A percentile compares a stretch with the other conserved stretches of the same genome.
Evolutionary conservation across 371 early-diverging fungal species (phyloP).

Genomic region (Syncephalastrum contaminatum): DNA sequence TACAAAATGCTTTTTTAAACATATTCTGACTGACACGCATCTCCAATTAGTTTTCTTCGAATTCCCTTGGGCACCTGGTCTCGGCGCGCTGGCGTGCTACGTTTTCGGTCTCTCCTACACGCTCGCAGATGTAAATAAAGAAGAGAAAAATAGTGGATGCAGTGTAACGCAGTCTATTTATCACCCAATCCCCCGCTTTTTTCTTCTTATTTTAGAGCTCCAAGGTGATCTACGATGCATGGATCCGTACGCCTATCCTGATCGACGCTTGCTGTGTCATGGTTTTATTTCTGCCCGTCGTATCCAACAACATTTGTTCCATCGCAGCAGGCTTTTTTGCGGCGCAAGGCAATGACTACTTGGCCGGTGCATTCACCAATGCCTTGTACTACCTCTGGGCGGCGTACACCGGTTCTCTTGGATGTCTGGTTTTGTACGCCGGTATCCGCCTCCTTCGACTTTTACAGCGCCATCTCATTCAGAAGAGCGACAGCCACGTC

Average conservation of each 20-base stretch:
- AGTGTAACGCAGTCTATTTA: conserved; percentile 1
- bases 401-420: conserved; percentile 12
- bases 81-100: conserved; percentile 37
- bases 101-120: conserved; percentile 44
- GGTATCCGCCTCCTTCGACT: conserved; percentile 21
- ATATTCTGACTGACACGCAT: neutral
- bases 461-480: conserved; percentile 11
- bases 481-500: conserved; percentile 12
- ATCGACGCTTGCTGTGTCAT: conserved; percentile 23
- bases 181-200: neutral
- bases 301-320: conserved; percentile 31
- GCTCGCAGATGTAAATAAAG: conserved; percentile 29
- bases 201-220: conserved; percentile 23
- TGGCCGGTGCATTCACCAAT: conserved; percentile 25
- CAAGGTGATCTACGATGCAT: conserved; percentile 21
- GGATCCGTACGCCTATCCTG: conserved; percentile 20
- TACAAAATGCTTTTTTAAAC: too few species aligned
- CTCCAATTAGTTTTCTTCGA: conserved; percentile 29
- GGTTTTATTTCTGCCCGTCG: conserved; percentile 24
- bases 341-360: conserved; percentile 13
- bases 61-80: conserved; percentile 40
- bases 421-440: conserved; percentile 12
- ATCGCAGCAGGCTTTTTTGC: conserved; percentile 29
- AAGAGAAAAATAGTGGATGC: conserved; percentile 3
- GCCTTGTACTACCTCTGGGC: conserved; percentile 25